phyloP scores from a whole-genome alignment of 257 asterid species.

The Nicotiana otophora region DNA sequence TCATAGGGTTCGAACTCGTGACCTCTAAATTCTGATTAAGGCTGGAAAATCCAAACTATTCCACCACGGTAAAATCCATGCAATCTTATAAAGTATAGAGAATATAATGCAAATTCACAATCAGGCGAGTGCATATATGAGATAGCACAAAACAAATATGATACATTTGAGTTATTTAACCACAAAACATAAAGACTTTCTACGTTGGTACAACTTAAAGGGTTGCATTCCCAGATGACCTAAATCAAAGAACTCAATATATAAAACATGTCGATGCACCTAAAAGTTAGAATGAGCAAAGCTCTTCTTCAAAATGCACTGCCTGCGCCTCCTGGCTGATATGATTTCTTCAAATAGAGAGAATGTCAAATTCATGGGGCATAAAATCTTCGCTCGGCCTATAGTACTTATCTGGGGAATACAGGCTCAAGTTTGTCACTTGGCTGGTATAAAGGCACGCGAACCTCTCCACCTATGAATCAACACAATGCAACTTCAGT shows the following conservation, averaged over 20 bases:
- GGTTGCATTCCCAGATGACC: not conserved
- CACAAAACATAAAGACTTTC: not conserved
- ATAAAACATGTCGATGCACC: not conserved
- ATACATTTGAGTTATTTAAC: not conserved
- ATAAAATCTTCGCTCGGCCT: constrained; percentile 90
- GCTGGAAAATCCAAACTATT: not conserved
- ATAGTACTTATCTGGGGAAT: constrained; percentile 91
- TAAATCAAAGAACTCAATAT: not conserved
- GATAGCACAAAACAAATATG: not conserved
- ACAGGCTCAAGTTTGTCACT: constrained; percentile 73
- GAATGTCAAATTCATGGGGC: constrained; percentile 86
- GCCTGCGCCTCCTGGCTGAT: not conserved
- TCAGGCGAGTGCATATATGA: not conserved
- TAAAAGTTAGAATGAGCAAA: constrained; percentile 1
- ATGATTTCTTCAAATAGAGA: constrained; percentile 29
- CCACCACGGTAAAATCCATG: not conserved
- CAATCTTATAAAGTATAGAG: too few relatives aligned
- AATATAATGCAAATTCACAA: not conserved
- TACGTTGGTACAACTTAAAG: not conserved
- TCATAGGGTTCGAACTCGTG: not conserved
- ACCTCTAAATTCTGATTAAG: not conserved
- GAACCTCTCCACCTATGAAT: constrained; percentile 81
- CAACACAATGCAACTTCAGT: not conserved
- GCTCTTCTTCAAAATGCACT: constrained; percentile 11
- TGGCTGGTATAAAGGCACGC: constrained; percentile 94